phyloP scores from a whole-genome alignment of 305 asterid genomes.

The Lippia alba region DNA sequence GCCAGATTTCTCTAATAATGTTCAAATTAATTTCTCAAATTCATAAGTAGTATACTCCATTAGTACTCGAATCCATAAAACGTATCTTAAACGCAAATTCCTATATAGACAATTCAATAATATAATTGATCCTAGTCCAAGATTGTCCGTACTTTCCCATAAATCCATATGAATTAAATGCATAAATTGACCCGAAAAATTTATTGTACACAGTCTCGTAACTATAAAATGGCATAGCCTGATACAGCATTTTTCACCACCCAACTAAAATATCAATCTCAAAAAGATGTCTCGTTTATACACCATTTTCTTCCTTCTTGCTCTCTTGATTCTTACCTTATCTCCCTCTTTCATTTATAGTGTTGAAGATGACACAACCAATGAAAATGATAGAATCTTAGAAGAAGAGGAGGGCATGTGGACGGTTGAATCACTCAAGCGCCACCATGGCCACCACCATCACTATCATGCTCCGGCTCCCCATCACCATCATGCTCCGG shows the following conservation, averaged over 20 bases:
- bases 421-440: background rate
- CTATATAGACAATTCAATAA: too few species aligned
- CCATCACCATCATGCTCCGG: background rate
- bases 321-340: background rate
- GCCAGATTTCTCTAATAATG: too few species aligned
- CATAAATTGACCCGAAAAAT: background rate
- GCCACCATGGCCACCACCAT: background rate
- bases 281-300: conserved; percentile 20
- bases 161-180: background rate
- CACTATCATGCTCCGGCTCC: too few species aligned
- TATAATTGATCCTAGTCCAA: too few species aligned
- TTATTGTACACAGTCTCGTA: background rate
- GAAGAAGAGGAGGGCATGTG: background rate
- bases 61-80: too few species aligned
- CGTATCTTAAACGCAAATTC: too few species aligned
- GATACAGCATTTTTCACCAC: background rate
- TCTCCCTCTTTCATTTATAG: background rate
- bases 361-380: background rate
- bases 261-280: background rate
- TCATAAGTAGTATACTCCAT: too few species aligned
- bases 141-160: too few species aligned
- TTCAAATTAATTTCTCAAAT: too few species aligned
- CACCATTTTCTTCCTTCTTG: background rate
- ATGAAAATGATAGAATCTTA: too few species aligned
- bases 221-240: conserved; percentile 3